Evolutionary conservation across 257 asterid genomes (phyloP), one percentile per base, ranked within the genome.

Genomic region (Penstemon eatonii): DNA sequence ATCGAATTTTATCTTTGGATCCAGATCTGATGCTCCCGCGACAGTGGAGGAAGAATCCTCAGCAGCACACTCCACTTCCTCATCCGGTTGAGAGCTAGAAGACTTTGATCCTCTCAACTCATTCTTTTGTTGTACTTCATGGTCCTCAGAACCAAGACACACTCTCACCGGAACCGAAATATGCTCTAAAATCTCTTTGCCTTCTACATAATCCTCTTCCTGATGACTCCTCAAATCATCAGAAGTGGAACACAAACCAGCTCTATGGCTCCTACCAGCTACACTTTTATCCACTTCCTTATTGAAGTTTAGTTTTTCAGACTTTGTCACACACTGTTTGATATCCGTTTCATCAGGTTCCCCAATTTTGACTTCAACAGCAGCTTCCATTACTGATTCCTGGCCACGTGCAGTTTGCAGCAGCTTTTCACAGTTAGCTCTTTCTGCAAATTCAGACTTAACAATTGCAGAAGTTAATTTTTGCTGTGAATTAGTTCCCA

Each of bases 1-100:
- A 76, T 83, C 88, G 4, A 83, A 83, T 66, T 73, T 78, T 55
- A 81, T 54, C 59, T 76, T 75, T 10, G 78, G 44, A 37, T 76
- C n/a, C 8, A 25, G 60, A 56, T 13, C 41, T 18, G 60, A 25
- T 36, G 39, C 41, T 56, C 5, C 69, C 8, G 73, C 59, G 44
- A 44, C 55, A 66, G 60, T 25, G 60, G 79, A 71, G 42, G 69
- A 66, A 66, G 67, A 56, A 68, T 61, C 46, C 67, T 60, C 80
- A 39, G 64, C 54, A 25, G 33, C 33, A 25, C 33, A 25, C 33
- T 25, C 33, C 33, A 25, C 33, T 25, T 25, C 33, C 55, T 46
- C 71, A 18, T 72, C 84, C 33, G 76, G 46, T 63, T 63, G 67
- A 63, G 18, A 43, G 37, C 68, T 42, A 74, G 74, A 46, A 63